Evolutionary conservation across 179 eudicot species (phyloP).

Genomic region (Heliamphora pulchella): DNA sequence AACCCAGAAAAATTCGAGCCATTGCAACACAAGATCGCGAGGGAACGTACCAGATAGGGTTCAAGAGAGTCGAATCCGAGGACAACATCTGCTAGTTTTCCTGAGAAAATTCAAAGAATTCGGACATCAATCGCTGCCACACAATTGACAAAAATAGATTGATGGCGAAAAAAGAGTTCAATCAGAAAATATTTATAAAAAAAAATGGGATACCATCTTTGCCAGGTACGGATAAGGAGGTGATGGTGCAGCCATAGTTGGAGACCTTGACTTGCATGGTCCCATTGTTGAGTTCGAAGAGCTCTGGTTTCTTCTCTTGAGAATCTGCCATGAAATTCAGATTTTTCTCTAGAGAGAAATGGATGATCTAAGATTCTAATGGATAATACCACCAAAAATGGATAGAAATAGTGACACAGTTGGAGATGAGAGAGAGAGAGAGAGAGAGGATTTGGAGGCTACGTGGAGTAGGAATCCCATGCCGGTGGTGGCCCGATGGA

Average conservation of each 20-base stretch:
- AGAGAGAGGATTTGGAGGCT: too few relatives aligned
- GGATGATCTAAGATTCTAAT: too few relatives aligned
- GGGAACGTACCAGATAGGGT: constrained; percentile 57
- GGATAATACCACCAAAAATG: too few relatives aligned
- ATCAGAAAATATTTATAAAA: background rate
- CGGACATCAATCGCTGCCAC: constrained; percentile 12
- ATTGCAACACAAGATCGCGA: background rate
- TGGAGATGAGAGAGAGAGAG: too few relatives aligned
- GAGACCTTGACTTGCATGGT: constrained; percentile 59
- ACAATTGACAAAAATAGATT: too few relatives aligned
- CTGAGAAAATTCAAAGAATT: constrained; percentile 26
- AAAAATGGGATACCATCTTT: constrained; percentile 48
- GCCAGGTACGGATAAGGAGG: constrained; percentile 74
- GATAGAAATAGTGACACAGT: too few relatives aligned
- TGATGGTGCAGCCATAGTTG: constrained; percentile 86
- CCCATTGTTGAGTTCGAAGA: constrained; percentile 88
- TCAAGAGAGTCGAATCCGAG: constrained; percentile 89
- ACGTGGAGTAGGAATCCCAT: too few relatives aligned
- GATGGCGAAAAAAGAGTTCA: too few relatives aligned
- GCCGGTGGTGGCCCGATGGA: too few relatives aligned
- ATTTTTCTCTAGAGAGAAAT: background rate
- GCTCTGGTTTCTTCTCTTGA: constrained; percentile 39
- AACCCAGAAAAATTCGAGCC: background rate
- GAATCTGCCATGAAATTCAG: constrained; percentile 43
- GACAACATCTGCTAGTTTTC: constrained; percentile 85